phyloP scores from a whole-genome alignment of 345 rosid genomes.

The Physaria fendleri region DNA sequence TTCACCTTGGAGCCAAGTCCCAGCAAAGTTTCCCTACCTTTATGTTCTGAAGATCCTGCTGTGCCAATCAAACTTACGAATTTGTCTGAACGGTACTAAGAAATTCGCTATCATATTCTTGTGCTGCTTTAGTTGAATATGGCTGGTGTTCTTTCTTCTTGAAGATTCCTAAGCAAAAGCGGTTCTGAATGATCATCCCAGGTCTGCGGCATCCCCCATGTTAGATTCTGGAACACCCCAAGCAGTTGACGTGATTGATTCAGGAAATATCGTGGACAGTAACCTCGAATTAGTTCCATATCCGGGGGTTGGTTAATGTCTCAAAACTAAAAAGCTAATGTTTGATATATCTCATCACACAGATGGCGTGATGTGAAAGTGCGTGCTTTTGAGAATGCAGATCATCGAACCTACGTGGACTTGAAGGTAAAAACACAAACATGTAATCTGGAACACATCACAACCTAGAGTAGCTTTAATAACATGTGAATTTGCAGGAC shows the following conservation, averaged over 20 bases:
- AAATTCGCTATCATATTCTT: conserved; percentile 14
- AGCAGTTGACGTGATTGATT: conserved; percentile 30
- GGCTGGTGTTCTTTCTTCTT: conserved; percentile 24
- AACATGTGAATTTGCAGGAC: conserved; percentile 45
- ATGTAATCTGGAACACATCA: not conserved
- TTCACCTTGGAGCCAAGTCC: conserved; percentile 67
- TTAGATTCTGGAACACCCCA: conserved; percentile 39
- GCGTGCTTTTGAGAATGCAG: conserved; percentile 60
- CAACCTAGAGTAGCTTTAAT: not conserved
- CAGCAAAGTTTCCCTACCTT: conserved; percentile 32
- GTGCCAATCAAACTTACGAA: conserved; percentile 29
- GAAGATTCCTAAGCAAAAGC: conserved; percentile 35
- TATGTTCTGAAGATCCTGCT: conserved; percentile 43
- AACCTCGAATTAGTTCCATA: conserved; percentile 40
- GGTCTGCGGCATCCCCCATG: conserved; percentile 42
- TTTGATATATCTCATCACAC: conserved; percentile 22
- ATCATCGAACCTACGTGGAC: conserved; percentile 73
- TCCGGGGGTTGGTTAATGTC: not conserved
- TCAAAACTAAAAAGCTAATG: conserved; percentile 6
- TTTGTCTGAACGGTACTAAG: conserved; percentile 45
- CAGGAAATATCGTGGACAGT: conserved; percentile 34
- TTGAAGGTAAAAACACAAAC: conserved; percentile 47
- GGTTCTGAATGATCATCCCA: conserved; percentile 35
- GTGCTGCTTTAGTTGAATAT: conserved; percentile 24
- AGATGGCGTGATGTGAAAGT: conserved; percentile 88